Base-by-base conservation (phyloP, 768 basidiomycete genomes). In the Glaciozyma antarctica region DNA sequence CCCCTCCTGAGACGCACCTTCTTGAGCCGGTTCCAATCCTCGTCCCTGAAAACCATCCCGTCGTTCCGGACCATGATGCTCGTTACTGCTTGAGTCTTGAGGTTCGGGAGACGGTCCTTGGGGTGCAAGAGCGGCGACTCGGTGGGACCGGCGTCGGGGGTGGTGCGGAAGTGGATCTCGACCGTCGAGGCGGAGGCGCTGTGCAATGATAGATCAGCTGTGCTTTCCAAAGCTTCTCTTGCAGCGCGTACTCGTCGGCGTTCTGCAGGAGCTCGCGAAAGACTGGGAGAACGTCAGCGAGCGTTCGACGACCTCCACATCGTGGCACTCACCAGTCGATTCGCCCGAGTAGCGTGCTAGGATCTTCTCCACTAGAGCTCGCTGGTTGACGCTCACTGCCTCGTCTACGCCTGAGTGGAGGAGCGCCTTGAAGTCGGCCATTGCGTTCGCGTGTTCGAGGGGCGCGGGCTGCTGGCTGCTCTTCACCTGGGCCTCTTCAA, bases 301-400 rank as follows among this genome's bases (percentile, higher is more conserved):
- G n/a, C 66, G 66, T 38, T 9, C 26, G 30, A 22, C 49, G 43
- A 28, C 30, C 22, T 32, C 12, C 62, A 78, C 63, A 32, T 59
- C 84, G 82, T 84, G 15, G 22, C 48, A 49, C 48, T 49, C 48
- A 49, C 48, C 21, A 8, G 92, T 94, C 72, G 92, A 89, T 79
- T 95, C 92, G 60, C 90, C 93, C 17, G 88, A 89, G 78, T 99
- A 99, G 30, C 94, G 81, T 15, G 94, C 91, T 26, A 99, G 84
- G 28, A 98, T 90, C 72, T 67, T 70, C 44, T 70, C 65, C 21
- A 70, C 60, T 24, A 26, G 24, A 6, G 66, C 66, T 2, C 69
- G 63, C 61, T 71, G 69, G 55, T 71, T 71, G 22, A 71, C 69
- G 2, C 53, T 38, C 30, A 71, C 69, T 9, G 64, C 63, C 54